Conservation (phyloP, 257 asterid species). For the Leonotis leonurus region DNA sequence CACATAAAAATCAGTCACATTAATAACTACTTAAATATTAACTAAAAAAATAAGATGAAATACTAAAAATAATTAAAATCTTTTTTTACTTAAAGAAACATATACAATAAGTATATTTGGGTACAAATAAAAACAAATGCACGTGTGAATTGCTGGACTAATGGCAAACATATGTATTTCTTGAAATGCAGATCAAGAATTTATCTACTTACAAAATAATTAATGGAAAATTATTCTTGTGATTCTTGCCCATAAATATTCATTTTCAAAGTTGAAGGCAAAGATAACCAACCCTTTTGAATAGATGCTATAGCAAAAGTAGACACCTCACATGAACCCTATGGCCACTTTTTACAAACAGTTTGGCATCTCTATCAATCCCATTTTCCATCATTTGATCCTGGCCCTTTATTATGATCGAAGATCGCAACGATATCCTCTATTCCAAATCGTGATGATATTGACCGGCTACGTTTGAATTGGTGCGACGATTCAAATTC, state of each 20-base stretch:
- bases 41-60: too few relatives aligned
- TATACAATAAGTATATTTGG: too few relatives aligned
- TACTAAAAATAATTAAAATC: too few relatives aligned
- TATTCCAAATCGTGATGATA: background rate
- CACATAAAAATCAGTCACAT: too few relatives aligned
- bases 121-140: background rate
- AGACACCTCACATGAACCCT: constrained; percentile 10
- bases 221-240: background rate
- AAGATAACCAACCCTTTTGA: background rate
- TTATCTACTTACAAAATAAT: background rate
- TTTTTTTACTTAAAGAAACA: too few relatives aligned
- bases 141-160: background rate
- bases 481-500: too few relatives aligned
- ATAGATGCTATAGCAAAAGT: background rate
- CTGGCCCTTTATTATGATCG: too few relatives aligned
- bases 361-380: constrained; percentile 16
- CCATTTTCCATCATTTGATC: background rate
- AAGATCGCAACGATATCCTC: background rate
- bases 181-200: background rate
- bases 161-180: background rate
- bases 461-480: too few relatives aligned
- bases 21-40: too few relatives aligned
- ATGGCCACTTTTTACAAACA: constrained; percentile 8
- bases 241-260: background rate
- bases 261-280: background rate